These are phyloP conservation scores for Mycena venus DNA, from an alignment of 768 basidiomycete genomes.

Conservation along the genomic window DNA sequence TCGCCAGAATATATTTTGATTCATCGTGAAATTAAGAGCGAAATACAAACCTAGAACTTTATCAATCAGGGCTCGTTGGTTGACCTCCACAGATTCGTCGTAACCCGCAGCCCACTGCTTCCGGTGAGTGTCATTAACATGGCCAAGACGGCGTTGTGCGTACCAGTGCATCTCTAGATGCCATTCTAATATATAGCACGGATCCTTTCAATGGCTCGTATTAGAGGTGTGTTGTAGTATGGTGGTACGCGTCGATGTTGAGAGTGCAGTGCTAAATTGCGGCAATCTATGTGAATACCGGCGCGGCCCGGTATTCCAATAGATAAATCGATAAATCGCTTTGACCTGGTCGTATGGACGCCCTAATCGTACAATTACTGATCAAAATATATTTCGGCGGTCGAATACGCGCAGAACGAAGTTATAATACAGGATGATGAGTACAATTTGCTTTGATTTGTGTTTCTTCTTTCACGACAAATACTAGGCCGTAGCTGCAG, in stretches of 20 bases:
- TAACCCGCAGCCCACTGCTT: conserved; percentile 69
- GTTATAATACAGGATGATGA: conserved; percentile 12
- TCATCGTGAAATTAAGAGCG: too few species aligned
- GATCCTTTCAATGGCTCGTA: not conserved
- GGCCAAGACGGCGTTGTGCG: not conserved
- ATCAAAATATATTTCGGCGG: conserved; percentile 17
- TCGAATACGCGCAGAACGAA: conserved; percentile 8
- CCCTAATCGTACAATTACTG: not conserved
- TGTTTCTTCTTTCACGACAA: not conserved
- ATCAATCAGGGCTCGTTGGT: conserved; percentile 96
- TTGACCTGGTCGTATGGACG: too few species aligned
- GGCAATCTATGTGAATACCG: not conserved
- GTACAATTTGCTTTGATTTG: conserved; percentile 10
- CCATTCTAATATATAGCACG: conserved; percentile 22
- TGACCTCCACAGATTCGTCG: conserved; percentile 90
- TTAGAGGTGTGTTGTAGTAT: too few species aligned
- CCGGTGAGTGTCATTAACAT: not conserved
- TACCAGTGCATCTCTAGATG: conserved; percentile 45
- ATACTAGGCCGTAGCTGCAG: conserved; percentile 10
- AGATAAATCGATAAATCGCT: not conserved
- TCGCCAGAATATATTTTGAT: too few species aligned
- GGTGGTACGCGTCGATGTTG: too few species aligned
- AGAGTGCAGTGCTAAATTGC: not conserved
- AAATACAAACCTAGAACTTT: too few species aligned
- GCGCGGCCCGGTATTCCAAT: not conserved